These are phyloP conservation scores for Entoloma clypeatum DNA, from an alignment of 1,284 basidiomycete genomes.

Conservation along the genomic window DNA sequence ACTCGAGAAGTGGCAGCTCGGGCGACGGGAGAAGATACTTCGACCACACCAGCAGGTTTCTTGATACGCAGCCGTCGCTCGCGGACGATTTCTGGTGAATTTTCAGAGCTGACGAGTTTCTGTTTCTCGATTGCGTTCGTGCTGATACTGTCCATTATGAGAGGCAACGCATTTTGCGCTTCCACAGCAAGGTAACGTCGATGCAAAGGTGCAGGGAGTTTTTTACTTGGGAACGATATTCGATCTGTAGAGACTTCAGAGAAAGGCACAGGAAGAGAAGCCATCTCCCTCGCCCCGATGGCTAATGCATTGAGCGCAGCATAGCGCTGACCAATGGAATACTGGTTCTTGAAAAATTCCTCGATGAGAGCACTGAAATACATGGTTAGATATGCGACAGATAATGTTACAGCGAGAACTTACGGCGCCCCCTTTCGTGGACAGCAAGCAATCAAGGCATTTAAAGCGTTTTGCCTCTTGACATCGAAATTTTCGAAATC, in stretches of 20 bases:
- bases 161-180: conserved; percentile 41
- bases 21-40: conserved; percentile 30
- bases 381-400: conserved; percentile 2
- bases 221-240: conserved; percentile 72
- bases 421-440: conserved; percentile 79
- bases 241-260: conserved; percentile 36
- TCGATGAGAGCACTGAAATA: conserved; percentile 74
- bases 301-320: conserved; percentile 85
- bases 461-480: conserved; percentile 73
- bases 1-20: conserved; percentile 14
- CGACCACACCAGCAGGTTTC: conserved; percentile 42
- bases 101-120: conserved; percentile 45
- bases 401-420: conserved; percentile 31
- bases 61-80: conserved; percentile 74
- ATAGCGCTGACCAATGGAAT: conserved; percentile 81
- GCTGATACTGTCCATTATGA: conserved; percentile 58
- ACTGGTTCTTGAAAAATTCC: conserved; percentile 91
- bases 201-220: conserved; percentile 69
- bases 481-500: conserved; percentile 78
- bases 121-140: conserved; percentile 54
- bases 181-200: conserved; percentile 53
- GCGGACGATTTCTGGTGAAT: conserved; percentile 58
- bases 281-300: conserved; percentile 81
- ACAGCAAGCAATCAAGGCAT: conserved; percentile 76
- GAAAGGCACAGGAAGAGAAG: conserved; percentile 58